A percentile compares a stretch with the other conserved stretches of the same genome.
These are phyloP conservation scores for Citrus inodora DNA, from an alignment of 345 rosid species.

Conservation along the genomic window DNA sequence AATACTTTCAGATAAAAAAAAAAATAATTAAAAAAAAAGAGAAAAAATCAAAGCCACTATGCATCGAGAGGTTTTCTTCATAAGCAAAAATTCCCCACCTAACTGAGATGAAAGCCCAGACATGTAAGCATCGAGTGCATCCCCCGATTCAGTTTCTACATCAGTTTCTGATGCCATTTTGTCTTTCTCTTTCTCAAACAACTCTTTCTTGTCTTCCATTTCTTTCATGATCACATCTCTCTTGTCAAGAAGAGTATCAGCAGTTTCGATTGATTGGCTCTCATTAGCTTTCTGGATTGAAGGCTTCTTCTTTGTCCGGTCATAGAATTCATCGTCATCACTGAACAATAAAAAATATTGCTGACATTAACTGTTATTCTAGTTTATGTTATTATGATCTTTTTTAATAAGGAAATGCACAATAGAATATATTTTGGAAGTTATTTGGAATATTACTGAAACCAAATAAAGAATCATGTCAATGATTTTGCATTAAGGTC, in stretches of 20 bases:
- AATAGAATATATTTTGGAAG: neutral
- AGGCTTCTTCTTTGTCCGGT: conserved; percentile 81
- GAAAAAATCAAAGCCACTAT: neutral
- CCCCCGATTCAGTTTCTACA: conserved; percentile 55
- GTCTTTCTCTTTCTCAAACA: conserved; percentile 58
- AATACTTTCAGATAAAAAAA: neutral
- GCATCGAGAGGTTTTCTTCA: neutral
- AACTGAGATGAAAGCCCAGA: conserved; percentile 83
- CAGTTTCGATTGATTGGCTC: conserved; percentile 72
- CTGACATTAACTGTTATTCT: conserved; percentile 3
- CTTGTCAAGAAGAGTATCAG: conserved; percentile 87
- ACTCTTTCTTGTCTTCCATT: conserved; percentile 54
- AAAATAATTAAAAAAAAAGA: neutral
- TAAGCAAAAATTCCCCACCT: conserved; percentile 36
- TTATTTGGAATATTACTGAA: neutral
- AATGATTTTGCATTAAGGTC: neutral
- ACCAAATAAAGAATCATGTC: neutral
- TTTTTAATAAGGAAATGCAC: neutral
- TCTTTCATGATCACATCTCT: conserved; percentile 63
- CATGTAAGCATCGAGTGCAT: conserved; percentile 91
- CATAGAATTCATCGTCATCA: conserved; percentile 95
- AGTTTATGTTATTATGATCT: neutral
- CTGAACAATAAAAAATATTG: conserved; percentile 34
- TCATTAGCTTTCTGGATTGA: conserved; percentile 48
- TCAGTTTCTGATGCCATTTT: conserved; percentile 48